Conservation (phyloP, 116 monocot genomes). For the Iris pallida region DNA sequence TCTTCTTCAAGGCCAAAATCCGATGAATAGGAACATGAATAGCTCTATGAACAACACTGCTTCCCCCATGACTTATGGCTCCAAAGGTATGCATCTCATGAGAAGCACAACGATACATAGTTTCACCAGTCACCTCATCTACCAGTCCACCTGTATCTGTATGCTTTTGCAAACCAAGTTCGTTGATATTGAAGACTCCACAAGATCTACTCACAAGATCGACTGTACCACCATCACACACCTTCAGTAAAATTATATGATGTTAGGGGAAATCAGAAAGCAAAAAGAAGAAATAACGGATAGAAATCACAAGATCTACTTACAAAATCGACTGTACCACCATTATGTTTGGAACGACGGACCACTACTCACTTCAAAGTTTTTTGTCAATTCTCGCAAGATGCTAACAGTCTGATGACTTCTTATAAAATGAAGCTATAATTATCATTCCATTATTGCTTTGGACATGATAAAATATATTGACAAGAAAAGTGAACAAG, state of each 20-base stretch:
- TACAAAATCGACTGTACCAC: no score
- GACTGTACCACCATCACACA: slow-evolving; percentile 82
- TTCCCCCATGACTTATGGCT: slow-evolving; percentile 88
- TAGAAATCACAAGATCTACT: no score
- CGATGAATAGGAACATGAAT: slow-evolving; percentile 79
- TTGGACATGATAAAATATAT: no score
- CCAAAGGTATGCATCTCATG: slow-evolving; percentile 94
- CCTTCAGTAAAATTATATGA: slow-evolving; percentile 37
- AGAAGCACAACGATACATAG: slow-evolving; percentile 81
- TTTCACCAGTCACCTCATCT: slow-evolving; percentile 67
- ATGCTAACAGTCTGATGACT: no score
- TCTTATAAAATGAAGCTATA: no score
- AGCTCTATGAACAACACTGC: slow-evolving; percentile 93
- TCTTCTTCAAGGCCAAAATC: slow-evolving; percentile 83
- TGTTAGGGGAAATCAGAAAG: no score
- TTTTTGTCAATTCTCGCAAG: no score
- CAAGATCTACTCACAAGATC: slow-evolving; percentile 89
- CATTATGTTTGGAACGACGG: no score
- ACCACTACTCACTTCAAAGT: no score
- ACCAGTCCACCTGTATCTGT: slow-evolving; percentile 29
- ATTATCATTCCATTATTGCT: no score
- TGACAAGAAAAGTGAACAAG: no score
- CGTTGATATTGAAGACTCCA: slow-evolving; percentile 86
- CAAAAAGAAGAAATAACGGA: no score
- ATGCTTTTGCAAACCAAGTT: slow-evolving; percentile 84